These are phyloP conservation scores for Pythium catenulatum DNA, from an alignment of 352 stramenopile species.

Conservation along the genomic window DNA sequence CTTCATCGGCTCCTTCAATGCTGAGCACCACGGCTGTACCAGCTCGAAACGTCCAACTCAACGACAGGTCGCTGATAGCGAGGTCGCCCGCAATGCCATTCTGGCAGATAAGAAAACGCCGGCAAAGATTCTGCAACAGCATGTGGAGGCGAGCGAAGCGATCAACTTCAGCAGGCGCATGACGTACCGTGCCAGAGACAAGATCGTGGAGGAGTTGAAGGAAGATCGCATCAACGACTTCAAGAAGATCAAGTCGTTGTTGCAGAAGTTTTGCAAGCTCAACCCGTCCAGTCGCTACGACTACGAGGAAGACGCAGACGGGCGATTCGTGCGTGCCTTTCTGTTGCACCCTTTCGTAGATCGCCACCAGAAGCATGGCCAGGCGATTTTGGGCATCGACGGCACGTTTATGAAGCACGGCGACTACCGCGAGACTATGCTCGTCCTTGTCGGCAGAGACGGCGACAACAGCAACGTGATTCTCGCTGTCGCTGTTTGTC, in stretches of 20 bases:
- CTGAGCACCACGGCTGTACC: background rate
- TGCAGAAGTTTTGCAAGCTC: slow-evolving; percentile 68
- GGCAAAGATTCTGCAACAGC: no score
- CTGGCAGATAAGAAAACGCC: no score
- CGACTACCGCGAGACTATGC: slow-evolving; percentile 57
- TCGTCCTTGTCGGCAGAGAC: slow-evolving; percentile 63
- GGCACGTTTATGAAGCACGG: slow-evolving; percentile 66
- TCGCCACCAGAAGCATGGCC: slow-evolving; percentile 60
- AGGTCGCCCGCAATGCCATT: no score
- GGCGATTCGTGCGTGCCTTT: slow-evolving; percentile 70
- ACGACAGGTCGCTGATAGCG: no score
- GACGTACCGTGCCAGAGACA: no score
- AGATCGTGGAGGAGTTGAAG: no score
- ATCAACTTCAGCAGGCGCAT: no score
- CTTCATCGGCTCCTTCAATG: background rate
- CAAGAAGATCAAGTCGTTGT: slow-evolving; percentile 73
- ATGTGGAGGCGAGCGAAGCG: no score
- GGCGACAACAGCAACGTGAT: slow-evolving; percentile 68
- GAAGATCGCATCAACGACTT: no score
- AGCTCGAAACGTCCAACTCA: background rate
- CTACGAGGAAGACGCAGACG: slow-evolving; percentile 61
- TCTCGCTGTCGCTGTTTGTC: slow-evolving; percentile 66
- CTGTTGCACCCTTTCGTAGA: slow-evolving; percentile 68
- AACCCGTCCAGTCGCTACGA: slow-evolving; percentile 65
- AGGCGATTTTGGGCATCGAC: slow-evolving; percentile 63